Base-by-base conservation (phyloP, 2,329 filamentous ascomycete species). In the Aspergillus niger region DNA sequence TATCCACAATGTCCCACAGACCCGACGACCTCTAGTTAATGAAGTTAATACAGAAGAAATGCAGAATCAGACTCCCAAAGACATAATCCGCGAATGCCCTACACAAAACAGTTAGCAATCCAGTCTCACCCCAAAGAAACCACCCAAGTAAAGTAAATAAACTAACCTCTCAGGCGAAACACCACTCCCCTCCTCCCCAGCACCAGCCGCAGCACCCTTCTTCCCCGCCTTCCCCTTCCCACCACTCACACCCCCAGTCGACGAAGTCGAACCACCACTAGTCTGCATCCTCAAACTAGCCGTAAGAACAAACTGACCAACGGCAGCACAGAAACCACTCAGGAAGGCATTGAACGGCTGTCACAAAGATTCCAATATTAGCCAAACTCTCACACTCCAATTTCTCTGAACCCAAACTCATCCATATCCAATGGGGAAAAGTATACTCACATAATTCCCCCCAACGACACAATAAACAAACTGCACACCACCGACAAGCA, bases 11-110 rank as follows among this genome's bases (percentile, higher is more conserved):
- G 24, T 30, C 10, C 10, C 3, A 26, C 24, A 22, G 38, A 52
- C 36, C 47, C 10, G 49, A 54, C 6, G 11, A 48, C n/a, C 10
- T 30, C 69, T 82, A 99, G 85, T 99, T 99, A 83, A 99, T 98
- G 79, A 99, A 99, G 85, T 99, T 99, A 76, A 98, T 88, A 80
- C 93, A 97, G 84, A 99, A 99, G 82, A 98, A 97, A 82, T 99
- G 95, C 77, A 98, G 81, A 75, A 98, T 91, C 76, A 99, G 77
- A 77, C 93, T 97, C 76, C 94, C 95, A 70, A 97, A 91, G 62
- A 99, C 85, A 75, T 90, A 99, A 80, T 99, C 95, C 74, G 95
- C 93, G 77, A 99, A 99, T 41, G 95, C 94, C 76, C 92, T 96
- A 68, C 7, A 53, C 52, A 26, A 26, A 52, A 51, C 10, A 28